A percentile compares a stretch with the other conserved stretches of the same genome.
Evolutionary conservation across 2,329 filamentous ascomycete species (phyloP).

Genomic region (Fonsecaea pugnacius): DNA sequence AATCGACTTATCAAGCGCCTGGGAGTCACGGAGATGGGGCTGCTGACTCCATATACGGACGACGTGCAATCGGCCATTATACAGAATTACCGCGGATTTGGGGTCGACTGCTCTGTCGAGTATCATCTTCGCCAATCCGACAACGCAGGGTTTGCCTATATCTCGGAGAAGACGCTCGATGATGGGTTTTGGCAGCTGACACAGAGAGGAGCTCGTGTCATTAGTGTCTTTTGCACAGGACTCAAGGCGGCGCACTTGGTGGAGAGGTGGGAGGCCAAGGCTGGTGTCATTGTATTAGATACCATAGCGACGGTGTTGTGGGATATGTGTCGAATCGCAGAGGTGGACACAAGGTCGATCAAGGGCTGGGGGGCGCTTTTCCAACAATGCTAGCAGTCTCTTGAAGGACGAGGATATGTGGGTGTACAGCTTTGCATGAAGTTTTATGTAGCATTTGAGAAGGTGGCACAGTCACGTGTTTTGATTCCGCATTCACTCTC

Average conservation of each 20-base stretch:
- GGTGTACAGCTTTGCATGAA: no score
- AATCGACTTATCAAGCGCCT: constrained; percentile 43
- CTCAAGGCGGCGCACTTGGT: constrained; percentile 47
- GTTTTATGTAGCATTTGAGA: no score
- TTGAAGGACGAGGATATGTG: no score
- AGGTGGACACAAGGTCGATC: constrained; percentile 40
- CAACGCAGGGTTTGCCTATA: constrained; percentile 46
- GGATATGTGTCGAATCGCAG: constrained; percentile 46
- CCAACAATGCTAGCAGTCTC: background rate
- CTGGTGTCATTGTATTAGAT: constrained; percentile 47
- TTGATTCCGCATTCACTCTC: background rate
- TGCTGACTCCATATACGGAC: constrained; percentile 51
- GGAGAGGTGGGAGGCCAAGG: constrained; percentile 44
- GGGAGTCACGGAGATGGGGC: constrained; percentile 40
- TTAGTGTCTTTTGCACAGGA: constrained; percentile 53
- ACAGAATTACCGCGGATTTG: constrained; percentile 43
- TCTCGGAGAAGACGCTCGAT: constrained; percentile 40
- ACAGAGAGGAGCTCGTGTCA: constrained; percentile 39
- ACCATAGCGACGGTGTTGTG: constrained; percentile 50
- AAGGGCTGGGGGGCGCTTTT: constrained; percentile 46
- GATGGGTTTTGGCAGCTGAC: constrained; percentile 39
- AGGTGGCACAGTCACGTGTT: no score
- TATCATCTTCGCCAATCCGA: constrained; percentile 44
- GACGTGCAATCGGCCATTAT: constrained; percentile 48
- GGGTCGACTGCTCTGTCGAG: constrained; percentile 43